Evolutionary conservation across 192 early-diverging fungal species (phyloP), one percentile per base, ranked within the genome.

Genomic region (Umbelopsis ramanniana): DNA sequence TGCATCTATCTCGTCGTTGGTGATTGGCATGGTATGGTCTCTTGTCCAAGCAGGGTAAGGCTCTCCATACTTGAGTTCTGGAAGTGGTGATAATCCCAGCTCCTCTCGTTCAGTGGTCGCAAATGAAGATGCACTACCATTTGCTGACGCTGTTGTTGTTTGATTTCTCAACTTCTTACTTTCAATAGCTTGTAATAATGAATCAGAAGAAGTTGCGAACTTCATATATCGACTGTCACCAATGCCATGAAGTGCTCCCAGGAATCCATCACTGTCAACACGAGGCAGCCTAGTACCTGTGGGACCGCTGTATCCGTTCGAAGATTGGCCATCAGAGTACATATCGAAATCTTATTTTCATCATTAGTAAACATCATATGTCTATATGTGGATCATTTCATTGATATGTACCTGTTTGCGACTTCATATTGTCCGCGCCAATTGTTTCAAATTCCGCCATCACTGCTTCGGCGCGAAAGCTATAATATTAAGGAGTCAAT

Each of bases 201-300:
- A 89, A 33, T 90, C 91, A 17, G 89, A 86, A 0, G 91, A 91
- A 2, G 91, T 85, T 7, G 88, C 89, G 37, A 88, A 93, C 0
- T 83, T 83, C 37, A 87, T 89, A 71, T 93, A 93, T 48, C 91
- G 87, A 11, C 87, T 88, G 46, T 91, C 89, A 24, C 87, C 90
- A 17, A 80, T 76, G 24, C 89, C 79, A 23, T 76, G 74, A 3
- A 82, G 63, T 15, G 82, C 76, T 23, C 76, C 81, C 71, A 82
- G 75, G 45, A 82, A 74, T 24, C 75, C 81, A 17, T 63, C 57
- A 37, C 57, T 63, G 19, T 63, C 57, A 6, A 63, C 15, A 3
- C 57, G 24, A 21, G 57, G 57, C 19, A 63, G n/a, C 15, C 33
- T 63, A 17, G 57, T 63, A n/a, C 57, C 57, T 37, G 57, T 63